These are phyloP conservation scores for Deuterostichococcus epilithicus DNA, from an alignment of 139 green algal species.

Conservation along the genomic window DNA sequence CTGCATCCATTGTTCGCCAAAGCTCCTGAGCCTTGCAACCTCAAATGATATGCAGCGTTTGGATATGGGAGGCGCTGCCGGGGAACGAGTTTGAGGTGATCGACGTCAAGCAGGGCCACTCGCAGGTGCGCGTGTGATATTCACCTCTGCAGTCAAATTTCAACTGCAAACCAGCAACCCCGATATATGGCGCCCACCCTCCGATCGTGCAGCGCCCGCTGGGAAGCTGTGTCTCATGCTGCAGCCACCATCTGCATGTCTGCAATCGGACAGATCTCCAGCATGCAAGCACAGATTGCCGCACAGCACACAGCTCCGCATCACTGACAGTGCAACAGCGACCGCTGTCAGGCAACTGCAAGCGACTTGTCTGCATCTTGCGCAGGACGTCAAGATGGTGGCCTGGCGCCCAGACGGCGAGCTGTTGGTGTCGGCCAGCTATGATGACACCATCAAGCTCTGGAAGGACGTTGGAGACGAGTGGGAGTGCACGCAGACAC, in stretches of 20 bases:
- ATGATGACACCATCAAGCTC: slow-evolving; percentile 92
- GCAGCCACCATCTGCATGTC: too few species aligned
- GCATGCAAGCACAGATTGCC: background rate
- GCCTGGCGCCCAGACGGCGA: slow-evolving; percentile 84
- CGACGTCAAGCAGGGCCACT: slow-evolving; percentile 91
- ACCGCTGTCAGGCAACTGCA: background rate
- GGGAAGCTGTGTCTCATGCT: too few species aligned
- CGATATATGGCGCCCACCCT: background rate
- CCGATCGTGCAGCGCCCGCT: background rate
- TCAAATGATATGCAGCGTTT: slow-evolving; percentile 84
- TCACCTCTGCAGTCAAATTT: background rate
- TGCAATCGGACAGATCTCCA: background rate
- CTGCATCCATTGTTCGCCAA: too few species aligned
- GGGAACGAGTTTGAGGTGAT: slow-evolving; percentile 90
- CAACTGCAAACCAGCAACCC: background rate
- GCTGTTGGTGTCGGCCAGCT: slow-evolving; percentile 78
- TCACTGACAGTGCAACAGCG: too few species aligned
- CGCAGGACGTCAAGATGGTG: slow-evolving; percentile 93
- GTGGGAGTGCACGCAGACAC: slow-evolving; percentile 79
- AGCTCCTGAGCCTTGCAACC: too few species aligned
- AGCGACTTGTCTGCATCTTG: background rate
- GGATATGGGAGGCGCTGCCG: slow-evolving; percentile 89
- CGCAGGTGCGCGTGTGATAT: slow-evolving; percentile 34
- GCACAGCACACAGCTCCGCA: slow-evolving; percentile 25
- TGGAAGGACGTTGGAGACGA: slow-evolving; percentile 82